These are phyloP conservation scores for Podila minutissima DNA, from an alignment of 192 early-diverging fungal genomes.

Conservation along the genomic window DNA sequence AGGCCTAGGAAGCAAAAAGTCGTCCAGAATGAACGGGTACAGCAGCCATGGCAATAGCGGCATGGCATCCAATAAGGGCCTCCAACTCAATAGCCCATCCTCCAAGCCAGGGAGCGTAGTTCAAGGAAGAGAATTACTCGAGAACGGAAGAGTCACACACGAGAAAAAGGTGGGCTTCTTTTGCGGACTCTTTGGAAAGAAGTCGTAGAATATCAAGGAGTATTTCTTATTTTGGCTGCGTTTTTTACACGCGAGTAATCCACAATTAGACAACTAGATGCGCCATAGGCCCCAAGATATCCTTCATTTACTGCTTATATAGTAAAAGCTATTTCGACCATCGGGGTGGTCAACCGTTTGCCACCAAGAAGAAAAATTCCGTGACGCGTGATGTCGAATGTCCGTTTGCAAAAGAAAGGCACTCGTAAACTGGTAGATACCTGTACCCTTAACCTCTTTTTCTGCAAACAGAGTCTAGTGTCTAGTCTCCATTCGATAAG, in stretches of 20 bases:
- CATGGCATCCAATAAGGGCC: not conserved
- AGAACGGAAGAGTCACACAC: not conserved
- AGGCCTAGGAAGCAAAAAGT: conserved; percentile 13
- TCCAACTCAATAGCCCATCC: not conserved
- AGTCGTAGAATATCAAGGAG: not conserved
- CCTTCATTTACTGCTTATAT: no score
- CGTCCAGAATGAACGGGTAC: not conserved
- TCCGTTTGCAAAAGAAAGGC: no score
- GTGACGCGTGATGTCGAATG: no score
- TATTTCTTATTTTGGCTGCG: not conserved
- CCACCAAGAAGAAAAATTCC: no score
- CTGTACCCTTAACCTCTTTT: no score
- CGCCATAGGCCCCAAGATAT: no score
- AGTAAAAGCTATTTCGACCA: no score
- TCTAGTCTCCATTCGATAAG: no score
- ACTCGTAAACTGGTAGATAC: no score
- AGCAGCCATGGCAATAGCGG: conserved; percentile 4
- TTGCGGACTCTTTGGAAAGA: conserved; percentile 20
- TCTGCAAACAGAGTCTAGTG: no score
- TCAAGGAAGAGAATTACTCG: not conserved
- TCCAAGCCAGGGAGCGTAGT: not conserved
- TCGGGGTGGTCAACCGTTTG: no score
- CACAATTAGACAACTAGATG: no score
- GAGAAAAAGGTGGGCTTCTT: conserved; percentile 17
- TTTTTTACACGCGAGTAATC: not conserved